phyloP scores from a whole-genome alignment of 768 basidiomycete genomes.

The Omphalotus guepiniiformis region DNA sequence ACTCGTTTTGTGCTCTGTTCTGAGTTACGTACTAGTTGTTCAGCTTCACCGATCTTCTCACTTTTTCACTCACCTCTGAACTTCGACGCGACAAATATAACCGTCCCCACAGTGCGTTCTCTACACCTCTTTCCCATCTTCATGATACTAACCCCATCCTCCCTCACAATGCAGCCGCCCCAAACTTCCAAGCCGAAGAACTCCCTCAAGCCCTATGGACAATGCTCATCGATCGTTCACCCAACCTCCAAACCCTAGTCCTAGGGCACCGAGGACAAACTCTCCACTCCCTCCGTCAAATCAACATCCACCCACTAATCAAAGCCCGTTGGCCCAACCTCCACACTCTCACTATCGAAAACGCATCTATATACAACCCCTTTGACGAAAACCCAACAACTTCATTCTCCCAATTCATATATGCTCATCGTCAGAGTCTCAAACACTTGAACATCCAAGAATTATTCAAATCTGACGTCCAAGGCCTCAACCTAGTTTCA shows the following conservation, averaged over 20 bases:
- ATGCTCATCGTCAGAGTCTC: neutral
- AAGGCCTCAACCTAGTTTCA: neutral
- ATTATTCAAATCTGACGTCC: neutral
- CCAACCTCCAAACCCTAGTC: constrained; percentile 37
- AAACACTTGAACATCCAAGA: neutral
- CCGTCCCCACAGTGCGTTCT: neutral
- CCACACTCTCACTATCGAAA: constrained; percentile 10
- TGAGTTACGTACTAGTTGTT: constrained; percentile 15
- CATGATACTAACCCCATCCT: neutral
- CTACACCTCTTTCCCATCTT: neutral
- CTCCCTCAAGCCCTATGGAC: constrained; percentile 40
- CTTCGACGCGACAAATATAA: neutral
- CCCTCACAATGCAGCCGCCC: neutral
- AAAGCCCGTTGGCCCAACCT: constrained; percentile 18
- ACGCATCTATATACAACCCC: neutral
- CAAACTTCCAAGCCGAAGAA: constrained; percentile 1
- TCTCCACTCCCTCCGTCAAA: constrained; percentile 9
- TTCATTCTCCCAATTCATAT: neutral
- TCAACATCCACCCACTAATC: constrained; percentile 18
- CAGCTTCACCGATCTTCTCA: constrained; percentile 17
- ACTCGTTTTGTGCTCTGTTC: neutral
- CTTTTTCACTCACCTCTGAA: constrained; percentile 18
- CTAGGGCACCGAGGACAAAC: constrained; percentile 22
- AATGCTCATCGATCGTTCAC: constrained; percentile 46
- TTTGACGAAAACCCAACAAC: neutral